phyloP scores from a whole-genome alignment of 768 basidiomycete species.

The Leucocoprinus birnbaumii region DNA sequence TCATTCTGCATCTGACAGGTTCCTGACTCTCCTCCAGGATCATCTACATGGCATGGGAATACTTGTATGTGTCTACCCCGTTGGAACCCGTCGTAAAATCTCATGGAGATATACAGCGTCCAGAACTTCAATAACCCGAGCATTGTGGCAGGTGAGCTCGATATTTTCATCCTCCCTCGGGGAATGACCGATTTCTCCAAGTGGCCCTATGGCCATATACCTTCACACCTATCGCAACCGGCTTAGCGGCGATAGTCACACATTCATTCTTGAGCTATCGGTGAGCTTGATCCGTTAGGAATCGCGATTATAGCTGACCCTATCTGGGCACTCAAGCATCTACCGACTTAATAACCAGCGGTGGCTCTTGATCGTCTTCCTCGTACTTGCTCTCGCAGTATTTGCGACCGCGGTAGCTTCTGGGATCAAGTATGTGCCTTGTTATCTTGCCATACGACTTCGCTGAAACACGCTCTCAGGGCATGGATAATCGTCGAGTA shows the following conservation, averaged over 20 bases:
- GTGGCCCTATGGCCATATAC: slow-evolving; percentile 14
- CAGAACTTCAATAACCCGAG: slow-evolving; percentile 13
- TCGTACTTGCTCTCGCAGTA: slow-evolving; percentile 5
- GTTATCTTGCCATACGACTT: not conserved
- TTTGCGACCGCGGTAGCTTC: slow-evolving; percentile 10
- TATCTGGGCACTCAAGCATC: slow-evolving; percentile 4
- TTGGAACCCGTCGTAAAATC: too few relatives aligned
- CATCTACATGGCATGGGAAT: slow-evolving; percentile 12
- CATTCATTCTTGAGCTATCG: slow-evolving; percentile 16
- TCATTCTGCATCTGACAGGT: not conserved
- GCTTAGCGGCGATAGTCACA: slow-evolving; percentile 15
- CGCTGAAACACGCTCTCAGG: not conserved
- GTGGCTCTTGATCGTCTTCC: slow-evolving; percentile 10
- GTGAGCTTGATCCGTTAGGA: slow-evolving; percentile 4
- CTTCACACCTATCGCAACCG: slow-evolving; percentile 14
- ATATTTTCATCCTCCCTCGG: not conserved
- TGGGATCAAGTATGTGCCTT: slow-evolving; percentile 9
- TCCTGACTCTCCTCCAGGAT: not conserved
- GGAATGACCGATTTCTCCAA: not conserved
- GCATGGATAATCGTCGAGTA: slow-evolving; percentile 12
- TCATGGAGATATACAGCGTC: slow-evolving; percentile 6
- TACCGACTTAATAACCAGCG: slow-evolving; percentile 20
- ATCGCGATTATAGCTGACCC: not conserved
- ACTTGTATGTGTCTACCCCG: not conserved
- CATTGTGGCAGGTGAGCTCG: slow-evolving; percentile 9